Evolutionary conservation across 176 grass and related monocot species (phyloP).

Genomic region (Poa pratensis): DNA sequence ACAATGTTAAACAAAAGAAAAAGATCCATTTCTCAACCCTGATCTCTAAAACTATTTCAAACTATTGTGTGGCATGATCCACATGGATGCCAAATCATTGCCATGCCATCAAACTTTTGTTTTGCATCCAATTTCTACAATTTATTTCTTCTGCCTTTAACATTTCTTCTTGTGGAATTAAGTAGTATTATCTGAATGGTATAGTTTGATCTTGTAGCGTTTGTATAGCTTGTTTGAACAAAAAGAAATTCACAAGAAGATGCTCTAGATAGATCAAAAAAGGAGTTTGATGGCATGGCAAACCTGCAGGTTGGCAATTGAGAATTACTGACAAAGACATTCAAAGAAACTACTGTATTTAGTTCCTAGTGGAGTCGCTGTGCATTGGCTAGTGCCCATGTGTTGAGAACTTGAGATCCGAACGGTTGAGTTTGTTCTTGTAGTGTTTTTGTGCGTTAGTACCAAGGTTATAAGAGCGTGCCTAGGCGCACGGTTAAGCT

Average conservation of each 20-base stretch:
- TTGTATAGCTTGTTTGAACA: neutral
- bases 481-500: no score
- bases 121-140: neutral
- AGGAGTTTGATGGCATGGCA: neutral
- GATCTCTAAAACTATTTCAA: neutral
- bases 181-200: neutral
- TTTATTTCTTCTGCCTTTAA: neutral
- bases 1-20: neutral
- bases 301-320: neutral
- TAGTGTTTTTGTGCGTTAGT: neutral
- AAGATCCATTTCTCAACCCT: neutral
- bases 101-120: neutral
- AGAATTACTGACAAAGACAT: constrained; percentile 33
- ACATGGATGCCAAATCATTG: neutral
- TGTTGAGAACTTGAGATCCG: constrained; percentile 79
- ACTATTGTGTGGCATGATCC: neutral
- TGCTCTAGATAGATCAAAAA: neutral
- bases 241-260: neutral
- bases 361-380: constrained; percentile 51
- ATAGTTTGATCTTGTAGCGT: neutral
- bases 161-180: neutral
- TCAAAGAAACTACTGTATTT: constrained; percentile 54
- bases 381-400: constrained; percentile 63
- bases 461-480: no score
- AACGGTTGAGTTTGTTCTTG: neutral